Evolutionary conservation across 257 asterid species (phyloP).

Genomic region (Cynanchum wilfordii): DNA sequence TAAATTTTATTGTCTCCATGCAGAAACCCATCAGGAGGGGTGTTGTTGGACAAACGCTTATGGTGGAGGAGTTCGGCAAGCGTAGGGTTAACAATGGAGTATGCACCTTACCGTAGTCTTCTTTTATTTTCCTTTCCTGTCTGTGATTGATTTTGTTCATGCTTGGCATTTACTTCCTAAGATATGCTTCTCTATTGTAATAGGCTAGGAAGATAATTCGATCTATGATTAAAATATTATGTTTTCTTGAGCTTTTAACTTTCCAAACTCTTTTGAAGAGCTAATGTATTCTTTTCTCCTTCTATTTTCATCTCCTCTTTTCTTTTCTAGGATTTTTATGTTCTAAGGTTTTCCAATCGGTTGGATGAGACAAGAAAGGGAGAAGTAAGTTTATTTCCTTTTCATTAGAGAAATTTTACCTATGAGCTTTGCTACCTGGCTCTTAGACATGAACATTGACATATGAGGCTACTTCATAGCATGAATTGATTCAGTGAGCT

Average conservation of each 20-base stretch:
- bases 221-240: neutral
- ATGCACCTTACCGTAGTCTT: constrained; percentile 31
- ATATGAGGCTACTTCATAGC: neutral
- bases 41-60: constrained; percentile 67
- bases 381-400: constrained; percentile 60
- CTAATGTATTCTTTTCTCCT: neutral
- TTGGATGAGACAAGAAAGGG: constrained; percentile 91
- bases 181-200: neutral
- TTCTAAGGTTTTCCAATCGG: constrained; percentile 79
- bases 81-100: constrained; percentile 72
- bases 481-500: neutral
- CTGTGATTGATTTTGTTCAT: constrained; percentile 5
- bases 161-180: neutral
- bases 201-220: neutral
- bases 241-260: neutral
- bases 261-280: neutral
- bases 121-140: neutral
- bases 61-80: constrained; percentile 91
- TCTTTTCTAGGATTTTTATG: constrained; percentile 64
- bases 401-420: constrained; percentile 4
- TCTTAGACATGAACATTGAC: neutral
- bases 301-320: neutral
- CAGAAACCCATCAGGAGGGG: constrained; percentile 98
- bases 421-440: neutral
- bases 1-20: constrained; percentile 15